Base-by-base conservation (phyloP, 768 basidiomycete species). In the Hemileccinum impolitum region DNA sequence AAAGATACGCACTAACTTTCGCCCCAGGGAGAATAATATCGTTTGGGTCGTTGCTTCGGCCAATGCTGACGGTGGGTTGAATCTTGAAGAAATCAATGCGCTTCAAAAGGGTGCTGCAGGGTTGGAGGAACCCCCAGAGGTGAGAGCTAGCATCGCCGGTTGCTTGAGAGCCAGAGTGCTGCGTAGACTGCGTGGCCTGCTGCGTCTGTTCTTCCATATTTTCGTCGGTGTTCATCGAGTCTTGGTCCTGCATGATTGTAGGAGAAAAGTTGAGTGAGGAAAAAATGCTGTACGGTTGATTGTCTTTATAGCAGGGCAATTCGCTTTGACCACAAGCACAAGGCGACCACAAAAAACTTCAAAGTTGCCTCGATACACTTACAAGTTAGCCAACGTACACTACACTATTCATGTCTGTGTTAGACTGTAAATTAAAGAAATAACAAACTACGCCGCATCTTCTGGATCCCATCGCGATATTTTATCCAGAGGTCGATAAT, bases 381-480 rank as follows among this genome's bases (percentile, higher is more conserved):
- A 8, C 19, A 28, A 43, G 10, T 42, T 38, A 47, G 39, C 6
- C 19, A 52, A 39, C 43, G 13, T 60, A 56, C 42, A 50, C 49
- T 50, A 45, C 36, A 19, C 35, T 28, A 37, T 6, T 23, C 23
- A 23, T 23, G 23, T 23, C 23, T 23, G 37, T 26, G n/a, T n/a
- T n/a, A n/a, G n/a, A n/a, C n/a, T n/a, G 8, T 19, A 47, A 48
- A 49, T 42, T n/a, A n/a, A n/a, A 60, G 44, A 2, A 26, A 38
- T 32, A 48, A 18, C 15, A 28, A 7, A 38, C 54, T 58, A 67
- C 2, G 59, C 57, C 2, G 65, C 83, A 52, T 88, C 86, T 61
- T 89, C 86, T 2, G 78, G 72, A 65, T 89, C 85, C 86, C 86
- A 89, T 57, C 80, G 71, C 38, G 80, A 78, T 19, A 85, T 81